These are phyloP conservation scores for Lachnellula cervina DNA, from an alignment of 2,329 filamentous ascomycete genomes.

Conservation along the genomic window DNA sequence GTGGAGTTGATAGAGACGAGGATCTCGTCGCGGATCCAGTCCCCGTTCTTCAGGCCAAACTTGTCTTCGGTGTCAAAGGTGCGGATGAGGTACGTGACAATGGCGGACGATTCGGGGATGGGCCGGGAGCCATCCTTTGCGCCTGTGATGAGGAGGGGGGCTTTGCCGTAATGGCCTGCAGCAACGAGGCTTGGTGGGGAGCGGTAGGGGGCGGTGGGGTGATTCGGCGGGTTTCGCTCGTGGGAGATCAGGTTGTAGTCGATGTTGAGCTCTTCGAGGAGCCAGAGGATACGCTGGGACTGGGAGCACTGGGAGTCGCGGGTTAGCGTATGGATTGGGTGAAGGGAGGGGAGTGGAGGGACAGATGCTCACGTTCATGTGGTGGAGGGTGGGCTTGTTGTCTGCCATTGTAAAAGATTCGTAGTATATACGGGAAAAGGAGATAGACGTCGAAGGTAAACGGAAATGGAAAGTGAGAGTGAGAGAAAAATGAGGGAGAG, in stretches of 20 bases:
- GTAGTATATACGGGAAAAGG: neutral
- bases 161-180: constrained; percentile 79
- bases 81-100: constrained; percentile 31
- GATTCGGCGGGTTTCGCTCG: constrained; percentile 49
- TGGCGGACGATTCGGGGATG: constrained; percentile 30
- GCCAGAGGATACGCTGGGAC: constrained; percentile 62
- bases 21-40: constrained; percentile 30
- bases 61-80: constrained; percentile 29
- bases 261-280: constrained; percentile 64
- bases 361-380: constrained; percentile 21
- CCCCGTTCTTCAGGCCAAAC: constrained; percentile 24
- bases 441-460: too few species aligned
- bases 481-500: too few species aligned
- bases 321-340: neutral
- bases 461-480: too few species aligned
- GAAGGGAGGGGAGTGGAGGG: neutral
- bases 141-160: constrained; percentile 57
- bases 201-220: constrained; percentile 34
- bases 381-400: constrained; percentile 24
- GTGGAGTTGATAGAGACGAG: constrained; percentile 22
- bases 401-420: constrained; percentile 7
- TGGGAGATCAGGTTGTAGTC: constrained; percentile 77
- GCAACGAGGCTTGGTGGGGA: constrained; percentile 67
- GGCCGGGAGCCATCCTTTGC: constrained; percentile 18
- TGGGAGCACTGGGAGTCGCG: constrained; percentile 50